These are phyloP conservation scores for Pyricularia pennisetigena DNA, from an alignment of 2,329 filamentous ascomycete genomes.

Conservation along the genomic window DNA sequence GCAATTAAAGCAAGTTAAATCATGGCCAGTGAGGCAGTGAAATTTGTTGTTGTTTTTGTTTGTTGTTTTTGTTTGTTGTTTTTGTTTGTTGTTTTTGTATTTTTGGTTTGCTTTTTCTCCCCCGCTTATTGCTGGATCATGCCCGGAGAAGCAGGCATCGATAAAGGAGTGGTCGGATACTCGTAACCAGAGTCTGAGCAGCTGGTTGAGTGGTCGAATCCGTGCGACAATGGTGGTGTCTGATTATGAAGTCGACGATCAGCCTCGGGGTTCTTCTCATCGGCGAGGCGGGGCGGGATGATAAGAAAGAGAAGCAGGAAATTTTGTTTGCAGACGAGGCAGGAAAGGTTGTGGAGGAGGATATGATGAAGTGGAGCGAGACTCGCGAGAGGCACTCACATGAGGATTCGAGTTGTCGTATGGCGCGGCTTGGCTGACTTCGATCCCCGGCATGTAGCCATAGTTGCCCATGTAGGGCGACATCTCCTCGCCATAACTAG, in stretches of 20 bases:
- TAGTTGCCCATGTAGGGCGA: slow-evolving; percentile 57
- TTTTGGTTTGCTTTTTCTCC: neutral
- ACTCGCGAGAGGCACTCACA: slow-evolving; percentile 54
- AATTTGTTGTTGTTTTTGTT: neutral
- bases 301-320: slow-evolving; percentile 7
- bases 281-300: slow-evolving; percentile 8
- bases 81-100: slow-evolving; percentile 1
- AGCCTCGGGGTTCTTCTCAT: neutral
- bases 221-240: slow-evolving; percentile 71
- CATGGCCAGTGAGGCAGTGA: neutral
- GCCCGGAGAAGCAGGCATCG: slow-evolving; percentile 61
- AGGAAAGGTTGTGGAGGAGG: slow-evolving; percentile 12
- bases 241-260: slow-evolving; percentile 31
- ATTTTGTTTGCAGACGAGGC: slow-evolving; percentile 5
- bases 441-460: slow-evolving; percentile 53
- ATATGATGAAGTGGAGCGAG: slow-evolving; percentile 20
- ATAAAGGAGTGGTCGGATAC: slow-evolving; percentile 61
- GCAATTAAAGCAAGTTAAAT: neutral
- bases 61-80: neutral
- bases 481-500: slow-evolving; percentile 47
- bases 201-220: slow-evolving; percentile 56
- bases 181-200: slow-evolving; percentile 51
- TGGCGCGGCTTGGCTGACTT: slow-evolving; percentile 47
- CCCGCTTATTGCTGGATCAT: slow-evolving; percentile 24
- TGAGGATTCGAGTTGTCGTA: slow-evolving; percentile 64